Evolutionary conservation across 345 rosid genomes (phyloP), one percentile per base, ranked within the genome.

Genomic region (Salix suchowensis): DNA sequence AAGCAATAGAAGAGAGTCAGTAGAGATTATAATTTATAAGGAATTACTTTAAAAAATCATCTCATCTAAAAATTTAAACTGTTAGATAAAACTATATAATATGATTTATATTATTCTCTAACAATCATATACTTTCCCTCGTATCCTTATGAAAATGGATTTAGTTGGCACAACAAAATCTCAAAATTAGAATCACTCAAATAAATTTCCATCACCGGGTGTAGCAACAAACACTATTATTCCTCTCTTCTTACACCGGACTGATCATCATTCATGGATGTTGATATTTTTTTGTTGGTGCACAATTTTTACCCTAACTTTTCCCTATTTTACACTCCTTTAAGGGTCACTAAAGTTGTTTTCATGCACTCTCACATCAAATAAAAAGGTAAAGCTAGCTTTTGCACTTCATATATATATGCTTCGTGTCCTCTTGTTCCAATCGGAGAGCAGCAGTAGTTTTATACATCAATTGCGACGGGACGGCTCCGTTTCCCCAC

Each of bases 381-480:
- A 74, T 76, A 70, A 79, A 73, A 78, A 68, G 58, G 37, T 16
- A 2, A 62, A 37, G 76, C 65, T 13, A 55, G 73, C 66, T 76
- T 58, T 40, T 73, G 71, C 74, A 30, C 2, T 32, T 72, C 73
- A 74, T 23, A 9, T n/a, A 14, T 46, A 46, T 46, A 15, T 78
- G 48, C 42, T 66, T 26, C 30, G 42, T 44, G 73, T 73, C 71
- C 65, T 16, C 24, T 64, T 40, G 44, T 55, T 84, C 68, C 18
- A 67, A 78, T 80, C 60, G 79, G 65, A 39, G 67, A 70, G 82
- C 66, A 65, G 77, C 50, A 60, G 70, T 52, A 58, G 70, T 65
- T 72, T 48, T n/a, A 74, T 64, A 52, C 70, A 28, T 74, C 73
- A 82, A 83, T 64, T 78, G 85, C 80, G 87, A 87, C 88, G 32